Base-by-base conservation (phyloP, 331 rosid genomes). In the Acacia concinna region DNA sequence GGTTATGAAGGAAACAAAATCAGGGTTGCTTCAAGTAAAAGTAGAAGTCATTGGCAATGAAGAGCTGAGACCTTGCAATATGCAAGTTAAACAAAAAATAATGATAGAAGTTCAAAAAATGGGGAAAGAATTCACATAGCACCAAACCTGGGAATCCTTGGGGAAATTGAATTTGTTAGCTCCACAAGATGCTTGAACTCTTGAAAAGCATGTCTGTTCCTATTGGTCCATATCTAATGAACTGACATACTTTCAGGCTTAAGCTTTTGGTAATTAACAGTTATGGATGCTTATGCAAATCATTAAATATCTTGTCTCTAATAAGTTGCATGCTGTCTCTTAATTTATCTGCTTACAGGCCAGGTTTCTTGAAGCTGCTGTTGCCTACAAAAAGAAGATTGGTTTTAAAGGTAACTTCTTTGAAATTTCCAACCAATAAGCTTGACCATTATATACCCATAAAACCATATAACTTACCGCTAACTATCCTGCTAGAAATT, bases 301-400 rank as follows among this genome's bases (percentile, higher is more conserved):
- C 7, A 10, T 71, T 8, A 21, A 64, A 82, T 80, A 28, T 68
- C 11, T 54, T 57, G 31, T 41, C 65, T 62, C 8, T 32, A 68
- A 52, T 57, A 11, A 81, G 11, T 71, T 81, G 44, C 74, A 34
- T 66, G 49, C 41, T 75, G 14, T 20, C 72, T 70, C 75, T 51
- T 72, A 59, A 73, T 70, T 75, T 82, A 64, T 71, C 51, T 86
- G 64, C 68, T 74, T 62, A 38, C 91, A 95, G 99, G 99, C 93
- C 47, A 91, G 96, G 76, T 93, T 95, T 88, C 64, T 95, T 69
- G 90, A 93, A 85, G 92, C 93, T 62, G 99, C 98, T 1, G 97
- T 74, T 67, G 91, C 93, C 38, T 78, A 93, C 86, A 95, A 96
- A 86, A 91, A 90, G 89, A 96, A 93, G 91, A 96, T 96, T 69